Conservation (phyloP, 176 grass and related monocot genomes). For the Bothriochloa decipiens region DNA sequence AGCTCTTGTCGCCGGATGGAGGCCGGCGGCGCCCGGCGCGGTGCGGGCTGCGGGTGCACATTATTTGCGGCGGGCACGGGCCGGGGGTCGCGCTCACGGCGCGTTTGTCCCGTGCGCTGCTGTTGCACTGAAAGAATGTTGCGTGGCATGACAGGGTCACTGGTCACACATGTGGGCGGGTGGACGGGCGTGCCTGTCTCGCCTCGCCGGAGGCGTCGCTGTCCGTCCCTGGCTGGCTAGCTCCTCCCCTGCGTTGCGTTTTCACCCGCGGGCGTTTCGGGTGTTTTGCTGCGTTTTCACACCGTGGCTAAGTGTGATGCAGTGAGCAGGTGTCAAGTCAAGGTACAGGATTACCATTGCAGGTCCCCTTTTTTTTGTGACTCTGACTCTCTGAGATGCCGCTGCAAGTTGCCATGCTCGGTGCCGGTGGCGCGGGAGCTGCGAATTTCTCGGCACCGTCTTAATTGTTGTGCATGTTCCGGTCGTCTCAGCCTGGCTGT, state of each 20-base stretch:
- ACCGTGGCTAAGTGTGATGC: no score
- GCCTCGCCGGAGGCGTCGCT: not conserved
- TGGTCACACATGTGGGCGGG: no score
- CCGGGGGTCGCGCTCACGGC: not conserved
- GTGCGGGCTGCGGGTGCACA: not conserved
- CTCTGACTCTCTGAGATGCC: not conserved
- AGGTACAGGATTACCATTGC: not conserved
- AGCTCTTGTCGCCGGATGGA: not conserved
- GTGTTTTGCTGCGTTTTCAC: no score
- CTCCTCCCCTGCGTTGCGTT: no score
- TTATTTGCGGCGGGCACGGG: not conserved
- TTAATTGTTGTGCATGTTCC: not conserved
- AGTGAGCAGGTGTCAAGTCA: not conserved
- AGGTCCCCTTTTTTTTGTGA: not conserved
- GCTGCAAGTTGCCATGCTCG: slow-evolving; percentile 8
- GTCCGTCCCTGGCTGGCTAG: no score
- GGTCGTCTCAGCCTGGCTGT: not conserved
- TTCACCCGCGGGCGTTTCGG: no score
- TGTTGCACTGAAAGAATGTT: slow-evolving; percentile 41
- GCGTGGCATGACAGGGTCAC: not conserved
- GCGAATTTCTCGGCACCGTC: not conserved
- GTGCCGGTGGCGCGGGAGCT: not conserved
- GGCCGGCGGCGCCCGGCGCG: not conserved
- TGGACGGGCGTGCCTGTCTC: no score
- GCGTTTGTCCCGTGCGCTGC: not conserved